A percentile compares a stretch with the other conserved stretches of the same genome.
Conservation (phyloP, 2,329 filamentous ascomycete genomes). For the Colletotrichum australisinense region DNA sequence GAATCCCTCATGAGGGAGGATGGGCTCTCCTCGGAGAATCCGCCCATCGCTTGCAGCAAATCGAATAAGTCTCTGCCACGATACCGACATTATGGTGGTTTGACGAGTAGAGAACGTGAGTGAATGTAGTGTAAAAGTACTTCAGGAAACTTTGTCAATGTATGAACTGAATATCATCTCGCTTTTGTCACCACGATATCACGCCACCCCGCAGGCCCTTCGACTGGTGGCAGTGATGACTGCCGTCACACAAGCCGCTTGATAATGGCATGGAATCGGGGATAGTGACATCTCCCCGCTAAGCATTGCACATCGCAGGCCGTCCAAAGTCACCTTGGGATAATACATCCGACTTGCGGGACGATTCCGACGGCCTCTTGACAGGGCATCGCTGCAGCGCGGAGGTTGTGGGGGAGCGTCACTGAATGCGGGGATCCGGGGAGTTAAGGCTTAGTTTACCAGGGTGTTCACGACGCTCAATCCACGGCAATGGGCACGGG, state of each 20-base stretch:
- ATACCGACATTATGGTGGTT: constrained; percentile 42
- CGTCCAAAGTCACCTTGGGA: not conserved
- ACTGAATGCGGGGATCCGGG: not conserved
- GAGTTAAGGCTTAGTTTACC: not conserved
- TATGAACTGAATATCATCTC: not conserved
- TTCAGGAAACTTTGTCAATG: no score
- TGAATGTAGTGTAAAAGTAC: no score
- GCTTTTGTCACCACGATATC: not conserved
- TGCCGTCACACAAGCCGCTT: not conserved
- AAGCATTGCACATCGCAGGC: not conserved
- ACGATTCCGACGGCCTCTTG: not conserved
- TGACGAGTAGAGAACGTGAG: no score
- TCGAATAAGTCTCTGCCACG: constrained; percentile 65
- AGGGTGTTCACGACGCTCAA: not conserved
- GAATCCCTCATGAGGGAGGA: constrained; percentile 55
- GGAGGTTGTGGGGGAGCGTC: not conserved
- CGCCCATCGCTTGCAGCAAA: constrained; percentile 64
- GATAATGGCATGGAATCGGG: not conserved
- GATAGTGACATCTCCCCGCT: constrained; percentile 4
- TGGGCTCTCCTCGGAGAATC: constrained; percentile 62
- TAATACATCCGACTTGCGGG: not conserved
- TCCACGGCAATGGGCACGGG: not conserved
- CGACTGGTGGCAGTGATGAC: no score
- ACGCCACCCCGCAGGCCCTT: no score
- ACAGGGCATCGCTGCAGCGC: not conserved